Conservation (phyloP, 2,329 filamentous ascomycete genomes). For the Talaromyces sp. region DNA sequence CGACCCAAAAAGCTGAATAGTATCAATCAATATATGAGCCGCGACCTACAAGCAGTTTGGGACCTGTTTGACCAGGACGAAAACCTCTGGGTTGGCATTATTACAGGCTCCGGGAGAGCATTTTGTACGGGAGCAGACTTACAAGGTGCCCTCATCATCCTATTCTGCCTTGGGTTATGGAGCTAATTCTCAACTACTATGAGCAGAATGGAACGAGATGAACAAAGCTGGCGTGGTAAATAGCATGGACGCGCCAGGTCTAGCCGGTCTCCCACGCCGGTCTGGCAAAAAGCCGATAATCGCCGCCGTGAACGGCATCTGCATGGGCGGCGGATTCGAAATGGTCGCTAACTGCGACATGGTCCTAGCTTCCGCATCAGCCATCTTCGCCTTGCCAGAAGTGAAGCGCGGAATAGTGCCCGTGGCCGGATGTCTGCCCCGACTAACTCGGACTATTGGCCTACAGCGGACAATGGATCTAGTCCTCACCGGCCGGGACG, state of each 20-base stretch:
- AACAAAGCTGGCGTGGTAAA: constrained; percentile 41
- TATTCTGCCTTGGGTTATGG: not conserved
- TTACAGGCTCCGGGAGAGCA: constrained; percentile 61
- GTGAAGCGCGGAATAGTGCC: constrained; percentile 68
- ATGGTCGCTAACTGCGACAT: constrained; percentile 72
- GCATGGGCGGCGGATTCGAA: constrained; percentile 73
- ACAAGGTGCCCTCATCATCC: not conserved
- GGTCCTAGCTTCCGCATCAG: constrained; percentile 49
- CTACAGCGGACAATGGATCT: constrained; percentile 68
- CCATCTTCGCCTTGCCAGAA: constrained; percentile 68
- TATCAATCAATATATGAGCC: constrained; percentile 41
- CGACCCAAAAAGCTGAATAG: constrained; percentile 41
- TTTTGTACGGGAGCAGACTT: constrained; percentile 69
- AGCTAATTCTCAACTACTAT: not conserved
- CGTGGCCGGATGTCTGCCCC: constrained; percentile 66
- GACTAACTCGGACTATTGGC: constrained; percentile 64
- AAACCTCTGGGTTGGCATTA: constrained; percentile 57
- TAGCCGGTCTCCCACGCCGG: constrained; percentile 54
- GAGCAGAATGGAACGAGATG: constrained; percentile 54
- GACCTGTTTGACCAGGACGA: constrained; percentile 63
- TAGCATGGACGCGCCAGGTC: constrained; percentile 31
- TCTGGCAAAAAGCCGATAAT: constrained; percentile 70
- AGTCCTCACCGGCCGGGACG: constrained; percentile 60
- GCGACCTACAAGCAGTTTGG: constrained; percentile 48
- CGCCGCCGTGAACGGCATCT: constrained; percentile 71